Percentiles rank a stretch among this genome's conserved stretches.
These are phyloP conservation scores for Coprinopsis marcescibilis DNA, from an alignment of 768 basidiomycete species.

Conservation along the genomic window DNA sequence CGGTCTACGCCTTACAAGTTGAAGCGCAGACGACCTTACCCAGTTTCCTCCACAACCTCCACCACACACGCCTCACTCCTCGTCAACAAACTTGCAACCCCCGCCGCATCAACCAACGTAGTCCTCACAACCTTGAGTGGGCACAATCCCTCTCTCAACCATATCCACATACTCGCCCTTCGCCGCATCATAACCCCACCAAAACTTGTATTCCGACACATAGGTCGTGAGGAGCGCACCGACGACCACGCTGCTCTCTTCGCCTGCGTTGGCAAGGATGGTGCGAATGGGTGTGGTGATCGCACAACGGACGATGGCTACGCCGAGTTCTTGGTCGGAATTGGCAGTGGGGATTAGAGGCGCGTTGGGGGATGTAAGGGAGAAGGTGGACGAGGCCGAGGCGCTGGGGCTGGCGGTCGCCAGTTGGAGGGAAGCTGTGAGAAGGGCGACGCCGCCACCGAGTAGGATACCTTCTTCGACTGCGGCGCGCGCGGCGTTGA, in stretches of 20 bases:
- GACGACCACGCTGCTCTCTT: slow-evolving; percentile 90
- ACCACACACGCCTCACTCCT: slow-evolving; percentile 92
- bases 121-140: slow-evolving; percentile 94
- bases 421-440: slow-evolving; percentile 77
- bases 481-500: slow-evolving; percentile 96
- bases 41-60: too few relatives aligned
- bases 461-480: slow-evolving; percentile 99
- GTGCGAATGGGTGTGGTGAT: slow-evolving; percentile 78
- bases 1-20: too few relatives aligned
- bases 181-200: slow-evolving; percentile 85
- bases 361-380: slow-evolving; percentile 47
- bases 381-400: slow-evolving; percentile 40
- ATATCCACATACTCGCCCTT: slow-evolving; percentile 93
- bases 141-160: slow-evolving; percentile 92
- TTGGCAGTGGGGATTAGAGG: slow-evolving; percentile 74
- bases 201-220: slow-evolving; percentile 69
- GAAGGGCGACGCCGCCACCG: slow-evolving; percentile 90
- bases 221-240: slow-evolving; percentile 62
- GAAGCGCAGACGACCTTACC: too few relatives aligned
- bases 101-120: slow-evolving; percentile 84
- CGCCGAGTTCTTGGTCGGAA: slow-evolving; percentile 98
- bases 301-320: slow-evolving; percentile 86
- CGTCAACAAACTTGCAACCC: slow-evolving; percentile 90
- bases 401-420: slow-evolving; percentile 51
- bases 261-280: slow-evolving; percentile 91